Evolutionary conservation across 257 asterid genomes (phyloP), one percentile per base, ranked within the genome.

Genomic region (Capsicum pubescens): DNA sequence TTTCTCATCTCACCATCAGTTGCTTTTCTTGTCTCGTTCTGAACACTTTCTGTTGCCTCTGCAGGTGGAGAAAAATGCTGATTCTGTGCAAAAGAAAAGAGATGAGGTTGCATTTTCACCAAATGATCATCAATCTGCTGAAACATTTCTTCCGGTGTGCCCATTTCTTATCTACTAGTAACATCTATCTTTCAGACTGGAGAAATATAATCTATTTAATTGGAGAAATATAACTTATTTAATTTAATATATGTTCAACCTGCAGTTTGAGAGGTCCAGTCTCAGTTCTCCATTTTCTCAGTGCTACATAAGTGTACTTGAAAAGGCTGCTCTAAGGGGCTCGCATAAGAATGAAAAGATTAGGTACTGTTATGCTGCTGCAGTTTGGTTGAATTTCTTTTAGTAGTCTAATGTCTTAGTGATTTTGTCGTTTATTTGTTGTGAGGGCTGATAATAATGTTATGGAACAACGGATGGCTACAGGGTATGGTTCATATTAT

Each of bases 81-180:
- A 88, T 55, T 90, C 91, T 84, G 94, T 95, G 87, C 98, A 93
- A 92, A 93, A 85, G 87, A 95, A 90, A 91, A 95, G 98, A 92
- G 96, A 91, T 6, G 99, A 95, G 70, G 94, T 90, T 39, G 79
- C 97, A 79, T 93, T 91, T 90, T 97, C 98, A 50, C 99, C 99
- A 9, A 91, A 90, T 59, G 97, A 97, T 85, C 96, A 93, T 83
- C 92, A 91, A 88, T 90, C 93, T 2, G 98, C 82, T 54, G 98
- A 95, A 84, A 87, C 91, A 67, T 97, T 97, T 91, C 97, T 97
- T 86, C 98, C 92, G 99, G 98, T 95, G 84, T 67, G 83, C 85
- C 50, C 81, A 63, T 84, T 85, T 71, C 50, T 26, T 50, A 79
- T 82, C 82, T 7, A 39, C 68, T 81, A 7, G 42, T 21, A 50